phyloP scores from a whole-genome alignment of 1,284 basidiomycete genomes.

The Ganoderma boninense region DNA sequence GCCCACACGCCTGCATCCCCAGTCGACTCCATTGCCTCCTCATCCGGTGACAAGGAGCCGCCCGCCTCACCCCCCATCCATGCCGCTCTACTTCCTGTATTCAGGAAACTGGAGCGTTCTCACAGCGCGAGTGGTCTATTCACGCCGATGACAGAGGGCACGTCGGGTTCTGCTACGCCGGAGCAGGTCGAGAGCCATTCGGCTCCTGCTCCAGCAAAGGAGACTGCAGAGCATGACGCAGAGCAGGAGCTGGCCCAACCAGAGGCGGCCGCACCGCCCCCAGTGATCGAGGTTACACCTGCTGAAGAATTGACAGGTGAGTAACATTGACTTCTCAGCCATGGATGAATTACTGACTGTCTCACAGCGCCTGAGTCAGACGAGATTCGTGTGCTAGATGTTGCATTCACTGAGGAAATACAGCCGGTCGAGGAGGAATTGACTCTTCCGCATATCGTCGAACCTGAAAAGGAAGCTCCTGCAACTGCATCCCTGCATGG shows the following conservation, averaged over 20 bases:
- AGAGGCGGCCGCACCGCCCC: not conserved
- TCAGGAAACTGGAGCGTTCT: slow-evolving; percentile 20
- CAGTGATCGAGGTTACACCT: not conserved
- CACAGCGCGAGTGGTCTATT: slow-evolving; percentile 41
- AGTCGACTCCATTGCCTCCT: slow-evolving; percentile 17
- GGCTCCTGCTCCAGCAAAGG: not conserved
- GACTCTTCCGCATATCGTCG: not conserved
- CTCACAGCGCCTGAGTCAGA: not conserved
- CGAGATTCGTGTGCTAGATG: not conserved
- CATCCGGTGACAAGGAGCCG: slow-evolving; percentile 16
- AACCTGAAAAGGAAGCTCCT: not conserved
- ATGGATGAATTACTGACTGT: not conserved
- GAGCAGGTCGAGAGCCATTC: not conserved
- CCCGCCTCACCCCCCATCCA: slow-evolving; percentile 15
- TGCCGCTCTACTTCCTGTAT: slow-evolving; percentile 22
- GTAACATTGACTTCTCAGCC: not conserved
- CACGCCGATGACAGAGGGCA: slow-evolving; percentile 38
- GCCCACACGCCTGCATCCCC: slow-evolving; percentile 33
- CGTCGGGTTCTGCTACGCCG: slow-evolving; percentile 31
- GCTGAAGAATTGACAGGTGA: not conserved
- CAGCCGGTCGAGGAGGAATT: not conserved
- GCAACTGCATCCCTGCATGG: not conserved
- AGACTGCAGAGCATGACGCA: not conserved
- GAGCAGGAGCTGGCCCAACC: not conserved
- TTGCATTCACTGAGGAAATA: not conserved